Conservation (phyloP, 768 basidiomycete species). For the Rhizopogon vinicolor region DNA sequence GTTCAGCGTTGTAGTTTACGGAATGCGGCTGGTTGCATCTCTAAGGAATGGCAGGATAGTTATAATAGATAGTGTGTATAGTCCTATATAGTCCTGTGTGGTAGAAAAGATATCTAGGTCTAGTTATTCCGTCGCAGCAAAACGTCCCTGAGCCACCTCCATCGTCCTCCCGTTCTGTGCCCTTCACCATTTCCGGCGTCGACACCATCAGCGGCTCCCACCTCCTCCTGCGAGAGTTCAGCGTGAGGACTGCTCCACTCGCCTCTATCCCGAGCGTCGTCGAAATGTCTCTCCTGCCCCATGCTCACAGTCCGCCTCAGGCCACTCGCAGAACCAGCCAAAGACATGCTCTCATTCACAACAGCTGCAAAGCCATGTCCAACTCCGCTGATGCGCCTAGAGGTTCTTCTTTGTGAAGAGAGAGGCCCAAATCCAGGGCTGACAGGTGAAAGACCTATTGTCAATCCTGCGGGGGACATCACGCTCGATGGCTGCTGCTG, state of each 20-base stretch:
- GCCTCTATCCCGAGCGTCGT: slow-evolving; percentile 7
- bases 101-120: background rate
- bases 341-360: slow-evolving; percentile 15
- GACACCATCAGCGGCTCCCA: background rate
- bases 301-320: slow-evolving; percentile 52
- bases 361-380: slow-evolving; percentile 26
- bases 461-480: slow-evolving; percentile 43
- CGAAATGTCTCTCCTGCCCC: slow-evolving; percentile 18
- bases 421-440: slow-evolving; percentile 76
- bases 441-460: slow-evolving; percentile 70
- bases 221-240: slow-evolving; percentile 4
- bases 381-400: slow-evolving; percentile 35
- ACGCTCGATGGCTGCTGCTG: slow-evolving; percentile 2
- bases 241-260: slow-evolving; percentile 2
- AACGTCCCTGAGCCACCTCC: slow-evolving; percentile 24
- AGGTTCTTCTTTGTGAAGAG: slow-evolving; percentile 42
- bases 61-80: background rate
- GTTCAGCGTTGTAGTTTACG: no score
- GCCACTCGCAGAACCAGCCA: slow-evolving; percentile 7
- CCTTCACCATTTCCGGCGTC: background rate
- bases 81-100: background rate
- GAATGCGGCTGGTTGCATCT: background rate
- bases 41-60: background rate
- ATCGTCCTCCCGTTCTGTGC: slow-evolving; percentile 13
- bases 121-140: background rate